A percentile compares a stretch with the other conserved stretches of the same genome.
phyloP scores from a whole-genome alignment of 2,329 filamentous ascomycete genomes.

The Cercospora beticola region DNA sequence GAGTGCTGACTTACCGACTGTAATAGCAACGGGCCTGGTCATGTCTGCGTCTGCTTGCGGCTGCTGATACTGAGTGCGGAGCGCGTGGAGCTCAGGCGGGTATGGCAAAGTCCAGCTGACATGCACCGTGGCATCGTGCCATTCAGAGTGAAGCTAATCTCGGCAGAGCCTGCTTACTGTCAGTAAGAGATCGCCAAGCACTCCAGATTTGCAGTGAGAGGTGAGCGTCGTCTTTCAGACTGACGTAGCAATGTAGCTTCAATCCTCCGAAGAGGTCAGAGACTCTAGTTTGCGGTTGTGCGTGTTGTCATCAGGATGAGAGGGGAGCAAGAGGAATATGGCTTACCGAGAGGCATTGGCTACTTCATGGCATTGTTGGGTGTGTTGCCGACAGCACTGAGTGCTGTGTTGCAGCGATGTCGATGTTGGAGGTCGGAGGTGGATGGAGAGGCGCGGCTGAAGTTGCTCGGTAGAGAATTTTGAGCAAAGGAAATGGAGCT shows the following conservation, averaged over 20 bases:
- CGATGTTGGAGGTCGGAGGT: not conserved
- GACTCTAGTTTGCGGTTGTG: slow-evolving; percentile 35
- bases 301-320: slow-evolving; percentile 27
- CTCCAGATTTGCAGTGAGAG: not conserved
- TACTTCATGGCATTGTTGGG: slow-evolving; percentile 1
- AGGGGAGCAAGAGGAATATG: not conserved
- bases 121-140: not conserved
- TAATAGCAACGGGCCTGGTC: not conserved
- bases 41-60: not conserved
- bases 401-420: not conserved
- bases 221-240: slow-evolving; percentile 24
- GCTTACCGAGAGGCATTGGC: slow-evolving; percentile 15
- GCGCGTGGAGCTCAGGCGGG: not conserved
- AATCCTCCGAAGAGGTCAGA: slow-evolving; percentile 31
- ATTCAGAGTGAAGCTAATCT: not conserved
- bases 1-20: not conserved
- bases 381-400: not conserved
- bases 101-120: not conserved
- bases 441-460: slow-evolving; percentile 1
- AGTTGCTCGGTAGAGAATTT: slow-evolving; percentile 8
- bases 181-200: not conserved
- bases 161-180: not conserved
- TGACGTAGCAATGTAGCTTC: slow-evolving; percentile 34
- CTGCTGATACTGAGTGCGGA: not conserved
- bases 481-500: not conserved